Evolutionary conservation across 2,329 filamentous ascomycete genomes (phyloP).

Genomic region (Nothopassalora personata): DNA sequence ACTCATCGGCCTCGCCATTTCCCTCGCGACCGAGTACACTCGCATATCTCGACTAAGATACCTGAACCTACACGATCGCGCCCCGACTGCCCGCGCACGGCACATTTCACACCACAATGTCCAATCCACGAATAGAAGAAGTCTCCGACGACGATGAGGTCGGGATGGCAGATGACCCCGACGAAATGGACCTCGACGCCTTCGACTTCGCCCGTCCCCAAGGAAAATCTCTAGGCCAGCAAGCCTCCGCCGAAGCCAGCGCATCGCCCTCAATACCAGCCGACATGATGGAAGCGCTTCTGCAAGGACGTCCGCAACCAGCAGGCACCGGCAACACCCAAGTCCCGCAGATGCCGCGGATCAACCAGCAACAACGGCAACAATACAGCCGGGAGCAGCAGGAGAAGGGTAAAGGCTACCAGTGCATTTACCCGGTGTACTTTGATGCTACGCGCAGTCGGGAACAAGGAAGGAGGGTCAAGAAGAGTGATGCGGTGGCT

Average conservation of each 20-base stretch:
- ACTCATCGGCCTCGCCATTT: too few species aligned
- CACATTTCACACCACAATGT: slow-evolving; percentile 52
- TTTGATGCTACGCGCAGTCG: slow-evolving; percentile 75
- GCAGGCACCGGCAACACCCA: slow-evolving; percentile 18
- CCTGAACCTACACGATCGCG: not conserved
- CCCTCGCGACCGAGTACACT: not conserved
- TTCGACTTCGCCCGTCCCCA: slow-evolving; percentile 41
- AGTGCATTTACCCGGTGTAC: slow-evolving; percentile 92
- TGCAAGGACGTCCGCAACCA: slow-evolving; percentile 25
- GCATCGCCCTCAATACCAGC: slow-evolving; percentile 19
- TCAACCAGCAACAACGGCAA: slow-evolving; percentile 29
- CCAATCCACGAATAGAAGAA: slow-evolving; percentile 84
- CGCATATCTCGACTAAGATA: not conserved
- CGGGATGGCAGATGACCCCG: slow-evolving; percentile 64
- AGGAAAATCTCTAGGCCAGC: slow-evolving; percentile 19
- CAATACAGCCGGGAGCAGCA: slow-evolving; percentile 41
- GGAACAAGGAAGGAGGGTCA: slow-evolving; percentile 75
- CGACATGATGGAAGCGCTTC: slow-evolving; percentile 24
- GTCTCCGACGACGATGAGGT: slow-evolving; percentile 69
- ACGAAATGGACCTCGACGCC: slow-evolving; percentile 76
- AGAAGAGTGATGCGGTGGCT: slow-evolving; percentile 63
- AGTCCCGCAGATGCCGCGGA: slow-evolving; percentile 17
- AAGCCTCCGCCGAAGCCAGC: slow-evolving; percentile 16
- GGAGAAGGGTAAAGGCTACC: slow-evolving; percentile 65
- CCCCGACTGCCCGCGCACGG: not conserved